These are phyloP conservation scores for Dictyostelium brefeldianum DNA, from an alignment of 78 protist genomes.

Conservation along the genomic window DNA sequence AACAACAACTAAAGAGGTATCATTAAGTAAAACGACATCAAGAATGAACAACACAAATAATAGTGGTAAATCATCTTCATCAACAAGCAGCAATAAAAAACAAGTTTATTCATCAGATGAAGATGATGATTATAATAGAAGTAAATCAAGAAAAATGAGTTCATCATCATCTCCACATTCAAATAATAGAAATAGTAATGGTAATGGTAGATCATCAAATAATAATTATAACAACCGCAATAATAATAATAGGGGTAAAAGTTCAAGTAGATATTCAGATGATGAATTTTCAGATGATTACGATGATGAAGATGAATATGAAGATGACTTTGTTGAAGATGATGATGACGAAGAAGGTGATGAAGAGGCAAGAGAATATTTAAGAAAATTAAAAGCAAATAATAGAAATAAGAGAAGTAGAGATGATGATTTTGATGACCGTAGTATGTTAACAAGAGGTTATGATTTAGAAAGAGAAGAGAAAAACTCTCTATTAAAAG, in stretches of 20 bases:
- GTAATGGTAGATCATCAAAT: not conserved
- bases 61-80: not conserved
- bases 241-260: not conserved
- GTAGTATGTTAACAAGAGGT: not conserved
- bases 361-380: not conserved
- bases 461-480: slow-evolving; percentile 5
- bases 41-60: not conserved
- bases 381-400: not conserved
- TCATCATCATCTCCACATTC: slow-evolving; percentile 1
- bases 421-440: not conserved
- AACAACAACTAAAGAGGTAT: not conserved
- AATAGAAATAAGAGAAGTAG: not conserved
- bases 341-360: not conserved
- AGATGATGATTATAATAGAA: slow-evolving; percentile 7
- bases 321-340: not conserved
- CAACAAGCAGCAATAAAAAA: not conserved
- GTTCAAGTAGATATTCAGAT: not conserved
- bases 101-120: not conserved
- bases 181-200: not conserved
- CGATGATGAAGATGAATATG: not conserved
- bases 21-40: not conserved
- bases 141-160: not conserved
- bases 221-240: not conserved
- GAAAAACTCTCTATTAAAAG: not conserved
- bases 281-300: not conserved